Evolutionary conservation across 441 rosid species (phyloP), one percentile per base, ranked within the genome.

Genomic region (Gossypium davidsonii): DNA sequence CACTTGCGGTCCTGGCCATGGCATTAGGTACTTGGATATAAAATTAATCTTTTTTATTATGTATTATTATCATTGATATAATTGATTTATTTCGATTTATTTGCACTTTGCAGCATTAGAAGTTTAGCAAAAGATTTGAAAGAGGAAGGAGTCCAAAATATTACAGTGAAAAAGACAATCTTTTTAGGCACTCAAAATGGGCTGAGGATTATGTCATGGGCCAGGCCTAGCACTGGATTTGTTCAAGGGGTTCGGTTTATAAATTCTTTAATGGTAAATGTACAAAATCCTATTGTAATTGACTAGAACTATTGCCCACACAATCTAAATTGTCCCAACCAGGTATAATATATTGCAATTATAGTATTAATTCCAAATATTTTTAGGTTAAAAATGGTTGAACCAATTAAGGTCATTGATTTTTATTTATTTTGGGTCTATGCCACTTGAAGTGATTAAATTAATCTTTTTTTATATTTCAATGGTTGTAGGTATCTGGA

Each of bases 271-370:
- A 90, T 87, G 90, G 78, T 6, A 8, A 75, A 84, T 17, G 89
- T 82, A 3, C 59, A 77, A 67, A 85, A 87, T 58, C 95, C 92
- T 6, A 82, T 90, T 62, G 74, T 88, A 7, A 87, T 90, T 58
- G 91, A 90, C 65, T 90, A 90, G 14, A 78, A 86, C 51, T 90
- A 90, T 64, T 90, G 92, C 72, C 95, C 92, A 2, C 65, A 75
- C n/a, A 63, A 78, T 56, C n/a, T 77, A 51, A 76, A 76, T 67
- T 88, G 91, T 70, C 92, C 91, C 51, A 48, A 60, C 1, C 77
- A 85, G 92, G 88, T 89, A 81, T 12, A 8, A 53, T 17, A 18
- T 1, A 53, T 53, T 2, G 10, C 9, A 11, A 55, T 0, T 55
- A 18, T 18, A 55, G 7, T 55, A 55, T 8, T 18, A 53, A 7